Percentiles rank a stretch among this genome's conserved stretches.
Conservation (phyloP, 257 asterid genomes). For the Solanum gandarillasii region DNA sequence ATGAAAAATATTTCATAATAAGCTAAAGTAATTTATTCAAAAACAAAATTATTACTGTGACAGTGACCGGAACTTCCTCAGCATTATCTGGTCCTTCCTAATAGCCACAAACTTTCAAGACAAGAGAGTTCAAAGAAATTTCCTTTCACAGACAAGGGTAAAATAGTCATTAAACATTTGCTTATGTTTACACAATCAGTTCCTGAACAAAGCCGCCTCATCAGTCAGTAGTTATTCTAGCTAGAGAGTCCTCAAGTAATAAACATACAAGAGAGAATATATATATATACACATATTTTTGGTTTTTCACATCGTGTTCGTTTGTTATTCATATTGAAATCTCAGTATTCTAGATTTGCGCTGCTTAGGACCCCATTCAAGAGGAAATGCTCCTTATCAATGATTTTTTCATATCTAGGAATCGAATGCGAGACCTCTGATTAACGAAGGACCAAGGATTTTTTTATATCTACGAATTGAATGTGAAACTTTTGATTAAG, state of each 20-base stretch:
- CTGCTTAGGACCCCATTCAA: too few relatives aligned
- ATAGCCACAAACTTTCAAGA: background rate
- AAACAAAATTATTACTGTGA: background rate
- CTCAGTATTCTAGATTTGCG: too few relatives aligned
- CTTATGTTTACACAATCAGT: constrained; percentile 16
- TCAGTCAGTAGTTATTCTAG: constrained; percentile 22
- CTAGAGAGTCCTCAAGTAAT: background rate
- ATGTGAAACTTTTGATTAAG: too few relatives aligned
- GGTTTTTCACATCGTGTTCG: background rate
- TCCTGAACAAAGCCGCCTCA: constrained; percentile 60
- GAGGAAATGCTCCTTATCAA: background rate
- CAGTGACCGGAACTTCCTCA: background rate
- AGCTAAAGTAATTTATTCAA: background rate
- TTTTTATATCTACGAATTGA: background rate
- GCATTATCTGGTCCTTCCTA: background rate
- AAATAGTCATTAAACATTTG: background rate
- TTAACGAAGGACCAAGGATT: too few relatives aligned
- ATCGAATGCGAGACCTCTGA: background rate
- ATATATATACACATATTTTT: too few relatives aligned
- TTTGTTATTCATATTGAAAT: too few relatives aligned
- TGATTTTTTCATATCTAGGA: background rate
- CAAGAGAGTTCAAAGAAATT: background rate
- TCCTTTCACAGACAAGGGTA: background rate
- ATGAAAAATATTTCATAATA: background rate
- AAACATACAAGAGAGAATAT: background rate